Evolutionary conservation across 306 rosid species (phyloP), one percentile per base, ranked within the genome.

Genomic region (Elaeagnus macrophylla): DNA sequence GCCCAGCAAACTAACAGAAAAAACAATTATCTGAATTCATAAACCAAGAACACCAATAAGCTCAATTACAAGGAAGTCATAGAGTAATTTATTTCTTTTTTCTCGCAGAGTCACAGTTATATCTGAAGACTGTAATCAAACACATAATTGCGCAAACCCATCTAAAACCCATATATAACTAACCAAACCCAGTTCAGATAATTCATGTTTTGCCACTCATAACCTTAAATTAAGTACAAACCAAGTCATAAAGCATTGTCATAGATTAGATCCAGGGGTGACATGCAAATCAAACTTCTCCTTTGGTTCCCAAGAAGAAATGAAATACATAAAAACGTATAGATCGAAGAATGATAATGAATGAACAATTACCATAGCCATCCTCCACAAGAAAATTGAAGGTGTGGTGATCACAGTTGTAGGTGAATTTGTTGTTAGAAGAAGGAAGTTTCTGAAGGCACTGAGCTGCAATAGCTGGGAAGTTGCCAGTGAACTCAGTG

Each of bases 401-500:
- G 70, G 97, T 81, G 64, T 89, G 97, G 62, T 76, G 88, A 70
- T 89, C 97, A 57, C 94, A 89, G 41, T 39, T 85, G 78, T 85
- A 89, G 48, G 87, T 89, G 84, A 89, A 89, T 82, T 75, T 89
- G 79, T 83, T 85, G 71, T 85, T 85, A 25, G 97, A 72, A 25
- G 95, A 83, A 10, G 89, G 83, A 0, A 89, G 85, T 39, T 80
- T 85, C 74, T 85, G 90, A 2, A 89, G 95, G 61, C 97, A 89
- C 80, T 83, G 90, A 48, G 80, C 75, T 8, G 97, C 97, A 74
- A 91, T 86, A 52, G 96, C 94, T 8, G 95, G 94, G 39, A 91
- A 91, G 71, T 91, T 91, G 0, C 97, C 97, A 1, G 95, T 86
- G 81, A 91, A 91, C 81, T 91, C 83, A 2, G 94, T 86, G 79